Conservation (phyloP, 2,329 filamentous ascomycete genomes). For the Aspergillus quadricinctus region DNA sequence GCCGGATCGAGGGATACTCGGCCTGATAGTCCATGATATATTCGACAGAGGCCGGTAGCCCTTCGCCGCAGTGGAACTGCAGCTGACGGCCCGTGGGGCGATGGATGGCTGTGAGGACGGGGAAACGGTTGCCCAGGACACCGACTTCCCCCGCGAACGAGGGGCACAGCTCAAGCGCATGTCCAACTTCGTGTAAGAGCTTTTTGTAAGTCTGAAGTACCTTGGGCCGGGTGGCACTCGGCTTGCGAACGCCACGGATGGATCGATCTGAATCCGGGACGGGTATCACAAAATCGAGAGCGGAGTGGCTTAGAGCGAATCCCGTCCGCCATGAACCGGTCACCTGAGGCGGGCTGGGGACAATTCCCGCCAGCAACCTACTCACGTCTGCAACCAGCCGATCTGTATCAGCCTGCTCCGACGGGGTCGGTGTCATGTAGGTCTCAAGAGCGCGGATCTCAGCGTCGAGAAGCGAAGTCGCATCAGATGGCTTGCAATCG, state of each 20-base stretch:
- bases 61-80: constrained; percentile 48
- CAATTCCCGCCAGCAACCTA: constrained; percentile 22
- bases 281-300: constrained; percentile 49
- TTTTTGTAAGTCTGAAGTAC: constrained; percentile 20
- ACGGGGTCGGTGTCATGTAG: constrained; percentile 41
- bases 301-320: constrained; percentile 50
- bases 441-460: constrained; percentile 46
- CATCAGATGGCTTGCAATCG: constrained; percentile 12
- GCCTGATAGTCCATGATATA: constrained; percentile 45
- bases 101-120: constrained; percentile 40
- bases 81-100: constrained; percentile 46
- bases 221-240: constrained; percentile 32
- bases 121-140: constrained; percentile 22
- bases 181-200: constrained; percentile 21
- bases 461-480: constrained; percentile 30
- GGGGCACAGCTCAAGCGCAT: constrained; percentile 16
- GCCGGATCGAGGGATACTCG: constrained; percentile 47
- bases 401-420: constrained; percentile 36
- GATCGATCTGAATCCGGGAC: constrained; percentile 23
- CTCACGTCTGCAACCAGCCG: constrained; percentile 25
- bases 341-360: constrained; percentile 35
- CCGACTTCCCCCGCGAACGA: constrained; percentile 18
- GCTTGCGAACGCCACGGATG: constrained; percentile 21
- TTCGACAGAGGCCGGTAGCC: constrained; percentile 34
- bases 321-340: constrained; percentile 54